Evolutionary conservation across 768 basidiomycete species (phyloP).

Genomic region (Phallus indusiatus): DNA sequence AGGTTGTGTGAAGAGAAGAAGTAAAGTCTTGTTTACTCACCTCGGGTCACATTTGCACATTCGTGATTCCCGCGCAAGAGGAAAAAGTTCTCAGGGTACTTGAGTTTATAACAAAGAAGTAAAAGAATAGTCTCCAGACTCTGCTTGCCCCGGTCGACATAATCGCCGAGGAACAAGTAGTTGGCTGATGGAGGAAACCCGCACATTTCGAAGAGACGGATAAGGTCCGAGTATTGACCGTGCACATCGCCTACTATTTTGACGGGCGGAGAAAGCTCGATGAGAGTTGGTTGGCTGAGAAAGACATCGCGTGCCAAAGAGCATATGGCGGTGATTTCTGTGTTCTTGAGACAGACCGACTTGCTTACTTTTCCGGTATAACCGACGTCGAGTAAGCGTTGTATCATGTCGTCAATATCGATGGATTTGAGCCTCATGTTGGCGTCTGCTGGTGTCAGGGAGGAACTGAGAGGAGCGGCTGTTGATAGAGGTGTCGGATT

Average conservation of each 20-base stretch:
- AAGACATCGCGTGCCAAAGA: conserved; percentile 94
- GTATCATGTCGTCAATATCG: conserved; percentile 98
- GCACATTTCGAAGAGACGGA: conserved; percentile 98
- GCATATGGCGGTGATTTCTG: conserved; percentile 91
- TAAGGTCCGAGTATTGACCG: conserved; percentile 97
- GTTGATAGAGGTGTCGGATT: conserved; percentile 40
- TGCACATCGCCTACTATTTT: conserved; percentile 99
- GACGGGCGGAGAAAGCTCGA: conserved; percentile 95
- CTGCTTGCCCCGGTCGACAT: conserved; percentile 98
- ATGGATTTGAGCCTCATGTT: conserved; percentile 61
- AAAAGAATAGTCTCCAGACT: conserved; percentile 96
- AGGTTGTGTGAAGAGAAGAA: conserved; percentile 5
- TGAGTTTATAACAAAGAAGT: conserved; percentile 97
- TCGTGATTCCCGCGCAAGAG: conserved; percentile 96
- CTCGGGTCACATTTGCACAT: conserved; percentile 98
- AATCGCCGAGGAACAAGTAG: conserved; percentile 98
- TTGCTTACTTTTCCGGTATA: conserved; percentile 98
- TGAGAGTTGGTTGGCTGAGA: conserved; percentile 90
- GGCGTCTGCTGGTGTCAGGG: conserved; percentile 29
- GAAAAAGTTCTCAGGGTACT: conserved; percentile 99
- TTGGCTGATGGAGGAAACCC: conserved; percentile 96
- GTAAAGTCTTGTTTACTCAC: conserved; percentile 34
- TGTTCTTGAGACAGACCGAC: conserved; percentile 89
- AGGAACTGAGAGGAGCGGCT: conserved; percentile 26
- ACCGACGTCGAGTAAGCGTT: conserved; percentile 88